Evolutionary conservation across 1,284 basidiomycete species (phyloP).

Genomic region (Ustilago esculenta): DNA sequence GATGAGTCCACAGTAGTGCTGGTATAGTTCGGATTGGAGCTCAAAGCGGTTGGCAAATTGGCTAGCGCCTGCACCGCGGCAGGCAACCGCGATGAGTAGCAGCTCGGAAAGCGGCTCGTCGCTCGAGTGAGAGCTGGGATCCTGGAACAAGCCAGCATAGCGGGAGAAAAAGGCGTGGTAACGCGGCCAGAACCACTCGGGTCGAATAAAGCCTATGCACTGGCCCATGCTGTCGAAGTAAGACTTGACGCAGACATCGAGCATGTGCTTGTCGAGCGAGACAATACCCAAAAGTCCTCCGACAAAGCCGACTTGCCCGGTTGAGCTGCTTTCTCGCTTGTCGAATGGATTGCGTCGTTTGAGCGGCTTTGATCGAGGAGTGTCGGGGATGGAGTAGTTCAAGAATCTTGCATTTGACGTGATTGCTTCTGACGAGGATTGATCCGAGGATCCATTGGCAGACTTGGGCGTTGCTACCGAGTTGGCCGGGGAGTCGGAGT

Average conservation of each 20-base stretch:
- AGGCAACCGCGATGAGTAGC: constrained; percentile 29
- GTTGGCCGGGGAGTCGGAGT: not conserved
- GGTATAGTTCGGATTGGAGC: constrained; percentile 19
- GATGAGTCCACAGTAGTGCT: constrained; percentile 31
- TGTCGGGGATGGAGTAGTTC: too few relatives aligned
- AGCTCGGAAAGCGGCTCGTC: constrained; percentile 32
- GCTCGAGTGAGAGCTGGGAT: not conserved
- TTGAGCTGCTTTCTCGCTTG: constrained; percentile 1
- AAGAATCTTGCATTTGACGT: constrained; percentile 12
- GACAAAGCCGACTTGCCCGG: constrained; percentile 27
- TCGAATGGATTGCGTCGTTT: constrained; percentile 26
- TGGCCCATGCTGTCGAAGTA: constrained; percentile 31
- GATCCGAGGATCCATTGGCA: not conserved
- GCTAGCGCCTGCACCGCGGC: constrained; percentile 20
- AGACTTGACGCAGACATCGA: constrained; percentile 25
- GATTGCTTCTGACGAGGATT: constrained; percentile 13
- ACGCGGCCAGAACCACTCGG: constrained; percentile 38
- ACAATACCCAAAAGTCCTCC: constrained; percentile 34
- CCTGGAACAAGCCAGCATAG: constrained; percentile 13
- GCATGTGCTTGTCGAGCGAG: constrained; percentile 30
- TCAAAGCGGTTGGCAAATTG: constrained; percentile 34
- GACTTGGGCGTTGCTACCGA: constrained; percentile 8
- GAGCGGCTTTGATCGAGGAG: not conserved
- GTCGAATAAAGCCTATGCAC: constrained; percentile 38
- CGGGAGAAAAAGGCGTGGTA: constrained; percentile 32